These are phyloP conservation scores for Ambrosia hybrid DNA, from an alignment of 140 eudicot genomes.

Conservation along the genomic window DNA sequence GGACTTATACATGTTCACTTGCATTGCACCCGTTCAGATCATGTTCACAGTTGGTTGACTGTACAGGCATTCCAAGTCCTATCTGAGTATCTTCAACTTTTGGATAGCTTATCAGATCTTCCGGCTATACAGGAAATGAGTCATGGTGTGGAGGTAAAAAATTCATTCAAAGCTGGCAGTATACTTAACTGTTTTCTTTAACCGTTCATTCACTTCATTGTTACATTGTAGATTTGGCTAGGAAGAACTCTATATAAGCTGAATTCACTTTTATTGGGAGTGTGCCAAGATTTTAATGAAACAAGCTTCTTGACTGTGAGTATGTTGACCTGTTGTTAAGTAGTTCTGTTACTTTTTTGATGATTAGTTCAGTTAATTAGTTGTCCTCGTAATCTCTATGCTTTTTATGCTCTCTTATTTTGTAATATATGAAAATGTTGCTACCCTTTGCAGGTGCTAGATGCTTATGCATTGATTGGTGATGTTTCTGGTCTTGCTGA, in stretches of 20 bases:
- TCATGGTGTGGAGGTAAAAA: constrained; percentile 82
- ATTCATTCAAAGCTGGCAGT: constrained; percentile 14
- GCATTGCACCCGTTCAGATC: too few species aligned
- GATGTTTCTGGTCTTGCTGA: constrained; percentile 99
- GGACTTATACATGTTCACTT: too few species aligned
- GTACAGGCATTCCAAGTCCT: constrained; percentile 94
- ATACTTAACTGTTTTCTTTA: constrained; percentile 9
- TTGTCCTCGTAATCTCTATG: constrained; percentile 2
- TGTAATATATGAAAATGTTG: constrained; percentile 15
- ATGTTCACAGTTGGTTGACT: too few species aligned
- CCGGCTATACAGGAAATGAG: constrained; percentile 92
- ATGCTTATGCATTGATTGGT: constrained; percentile 97
- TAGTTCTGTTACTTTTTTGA: constrained; percentile 9
- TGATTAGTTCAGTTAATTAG: neutral
- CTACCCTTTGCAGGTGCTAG: constrained; percentile 73
- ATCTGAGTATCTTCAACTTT: constrained; percentile 87
- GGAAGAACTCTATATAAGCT: constrained; percentile 87
- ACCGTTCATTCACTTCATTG: neutral
- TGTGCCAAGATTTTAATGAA: constrained; percentile 92
- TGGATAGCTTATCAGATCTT: constrained; percentile 85
- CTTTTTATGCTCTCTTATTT: constrained; percentile 19
- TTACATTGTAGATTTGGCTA: constrained; percentile 81
- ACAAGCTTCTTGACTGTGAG: constrained; percentile 83
- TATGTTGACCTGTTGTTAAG: constrained; percentile 17
- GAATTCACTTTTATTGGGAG: constrained; percentile 87